Base-by-base conservation (phyloP, 2,329 filamentous ascomycete species). In the Fusarium subtropicale region DNA sequence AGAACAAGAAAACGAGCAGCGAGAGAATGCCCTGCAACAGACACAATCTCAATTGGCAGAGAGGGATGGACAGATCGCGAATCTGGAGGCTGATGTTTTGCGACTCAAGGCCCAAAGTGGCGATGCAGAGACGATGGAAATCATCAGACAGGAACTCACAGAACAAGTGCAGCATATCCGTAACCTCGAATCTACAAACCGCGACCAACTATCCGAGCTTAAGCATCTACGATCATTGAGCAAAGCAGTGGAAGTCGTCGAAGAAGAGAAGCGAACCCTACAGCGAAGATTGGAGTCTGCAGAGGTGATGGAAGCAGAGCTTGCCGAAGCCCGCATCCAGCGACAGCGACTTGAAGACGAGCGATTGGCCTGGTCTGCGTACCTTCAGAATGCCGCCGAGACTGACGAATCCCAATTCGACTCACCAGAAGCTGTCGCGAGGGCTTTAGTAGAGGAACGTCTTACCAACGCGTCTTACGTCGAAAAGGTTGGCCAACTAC, bases 151-250 rank as follows among this genome's bases (percentile, higher is more conserved):
- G 70, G 94, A 99, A 80, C 85, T 99, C 7, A 91, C 92, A 0
- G 94, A 97, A 69, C 96, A 98, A 76, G 92, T 99, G 1, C 86
- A 89, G n/a, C 94, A 98, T 75, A 97, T 97, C 69, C 90, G 93
- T 62, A 90, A 88, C 31, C 84, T 99, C 5, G 96, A 99, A 77
- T 86, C 88, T 1, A 88, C 88, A 36, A 97, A 93, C 67, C 86
- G 92, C 26, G 93, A 97, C 51, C 92, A 97, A 75, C 83, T 88
- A 16, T 80, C 86, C 1, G 95, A 99, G 77, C 81, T 99, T 36
- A 93, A 92, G 72, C 91, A 94, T 71, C 85, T 97, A 38, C 90
- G 94, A 16, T 92, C 94, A 71, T 82, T 91, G 5, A 90, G 94
- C 77, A 95, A 92, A 80, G 93, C 92, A n/a, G 90, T 97, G 2